These are phyloP conservation scores for Euphorbia schlechtendalii DNA, from an alignment of 441 rosid genomes.

Conservation along the genomic window DNA sequence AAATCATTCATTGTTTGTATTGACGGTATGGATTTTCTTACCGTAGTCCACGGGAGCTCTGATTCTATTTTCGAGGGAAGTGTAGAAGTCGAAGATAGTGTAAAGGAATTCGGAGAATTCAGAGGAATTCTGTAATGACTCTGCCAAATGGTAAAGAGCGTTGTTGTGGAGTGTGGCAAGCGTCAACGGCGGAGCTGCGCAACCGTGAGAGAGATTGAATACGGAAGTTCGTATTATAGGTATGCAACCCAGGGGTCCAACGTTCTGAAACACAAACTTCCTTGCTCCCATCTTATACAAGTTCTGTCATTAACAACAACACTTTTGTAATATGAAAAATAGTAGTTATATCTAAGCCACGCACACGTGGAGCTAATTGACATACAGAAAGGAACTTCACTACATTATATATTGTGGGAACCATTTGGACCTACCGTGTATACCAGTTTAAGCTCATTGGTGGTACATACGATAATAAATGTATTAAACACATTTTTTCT, in stretches of 20 bases:
- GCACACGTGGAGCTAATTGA: no score
- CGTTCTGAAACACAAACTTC: slow-evolving; percentile 14
- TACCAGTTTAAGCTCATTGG: no score
- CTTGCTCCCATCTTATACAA: slow-evolving; percentile 19
- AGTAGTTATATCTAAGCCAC: no score
- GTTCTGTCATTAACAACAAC: not conserved
- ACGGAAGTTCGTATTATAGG: not conserved
- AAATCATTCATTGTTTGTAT: no score
- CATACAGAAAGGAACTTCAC: no score
- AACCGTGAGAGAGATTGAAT: not conserved
- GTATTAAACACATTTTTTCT: no score
- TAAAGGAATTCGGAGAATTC: not conserved
- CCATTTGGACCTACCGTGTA: no score
- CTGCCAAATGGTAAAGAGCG: slow-evolving; percentile 1
- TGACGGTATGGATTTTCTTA: not conserved
- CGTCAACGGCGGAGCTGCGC: not conserved
- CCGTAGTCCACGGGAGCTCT: not conserved
- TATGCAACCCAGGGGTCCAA: slow-evolving; percentile 9
- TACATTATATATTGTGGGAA: no score
- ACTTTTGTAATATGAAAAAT: no score
- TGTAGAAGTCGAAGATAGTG: not conserved
- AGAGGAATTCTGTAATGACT: not conserved
- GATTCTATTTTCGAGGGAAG: not conserved
- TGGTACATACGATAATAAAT: no score
- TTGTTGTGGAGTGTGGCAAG: slow-evolving; percentile 12